Base-by-base conservation (phyloP, 2,329 filamentous ascomycete species). In the Tolypocladium amazonense region DNA sequence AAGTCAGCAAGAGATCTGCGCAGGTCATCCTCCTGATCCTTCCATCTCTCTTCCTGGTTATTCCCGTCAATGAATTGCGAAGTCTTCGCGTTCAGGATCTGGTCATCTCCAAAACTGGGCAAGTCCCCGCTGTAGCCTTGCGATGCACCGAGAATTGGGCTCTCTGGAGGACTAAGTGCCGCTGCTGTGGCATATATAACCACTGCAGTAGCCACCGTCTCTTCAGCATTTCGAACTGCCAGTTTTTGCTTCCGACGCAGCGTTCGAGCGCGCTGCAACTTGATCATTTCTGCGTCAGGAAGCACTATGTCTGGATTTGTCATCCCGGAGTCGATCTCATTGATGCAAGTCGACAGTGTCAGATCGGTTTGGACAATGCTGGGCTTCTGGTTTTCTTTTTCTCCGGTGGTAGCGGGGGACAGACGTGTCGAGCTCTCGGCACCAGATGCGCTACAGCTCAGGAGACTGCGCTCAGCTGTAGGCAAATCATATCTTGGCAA, bases 1-100 rank as follows among this genome's bases (percentile, higher is more conserved):
- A 78, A 75, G 80, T 84, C 78, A 84, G 81, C 75, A 78, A 78
- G 75, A 72, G 75, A 74, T 71, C 73, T 71, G 68, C 72, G 69
- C 73, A 77, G 70, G 67, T 73, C 74, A 65, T 71, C 68, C 63
- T 75, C 71, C 65, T 70, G 65, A 65, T 67, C 68, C 65, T 74
- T 70, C 56, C 57, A 70, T 67, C 67, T 69, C 68, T 64, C 69
- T 66, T 63, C 69, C 66, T 65, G 68, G 63, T 65, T 61, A 60
- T 66, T 66, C 67, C 68, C 69, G 69, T 69, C 67, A 67, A 69
- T 68, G 65, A 67, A 71, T 68, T 68, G 64, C 65, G 62, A 69
- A 62, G 67, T 64, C 59, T 65, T 62, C 43, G 64, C 62, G 53
- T 67, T 66, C 61, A 65, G 62, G 54, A 65, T 62, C 60, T 68